Conservation (phyloP, 2,329 filamentous ascomycete genomes). For the Venturia asperata region DNA sequence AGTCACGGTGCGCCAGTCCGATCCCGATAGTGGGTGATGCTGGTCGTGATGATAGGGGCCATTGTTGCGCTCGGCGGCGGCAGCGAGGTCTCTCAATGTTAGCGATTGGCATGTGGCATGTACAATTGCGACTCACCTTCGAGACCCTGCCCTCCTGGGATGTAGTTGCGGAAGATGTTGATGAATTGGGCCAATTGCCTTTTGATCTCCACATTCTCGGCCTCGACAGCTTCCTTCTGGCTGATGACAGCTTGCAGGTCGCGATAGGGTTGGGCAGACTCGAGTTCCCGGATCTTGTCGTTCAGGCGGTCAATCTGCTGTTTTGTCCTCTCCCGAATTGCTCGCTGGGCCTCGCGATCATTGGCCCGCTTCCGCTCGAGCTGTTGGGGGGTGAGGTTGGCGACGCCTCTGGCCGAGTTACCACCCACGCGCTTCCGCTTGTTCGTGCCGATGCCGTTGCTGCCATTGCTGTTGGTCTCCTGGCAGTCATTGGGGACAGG, state of each 20-base stretch:
- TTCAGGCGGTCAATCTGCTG: slow-evolving; percentile 71
- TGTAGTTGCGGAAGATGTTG: slow-evolving; percentile 54
- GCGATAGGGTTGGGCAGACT: slow-evolving; percentile 72
- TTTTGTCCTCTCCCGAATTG: slow-evolving; percentile 75
- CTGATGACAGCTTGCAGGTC: slow-evolving; percentile 70
- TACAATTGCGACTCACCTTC: slow-evolving; percentile 1
- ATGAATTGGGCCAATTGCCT: slow-evolving; percentile 59
- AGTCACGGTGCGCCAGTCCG: neutral
- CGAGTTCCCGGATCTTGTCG: slow-evolving; percentile 64
- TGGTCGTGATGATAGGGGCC: slow-evolving; percentile 29
- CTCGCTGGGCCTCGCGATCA: slow-evolving; percentile 79
- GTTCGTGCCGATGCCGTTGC: slow-evolving; percentile 10
- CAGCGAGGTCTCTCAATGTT: slow-evolving; percentile 37
- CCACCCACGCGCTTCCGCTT: slow-evolving; percentile 17
- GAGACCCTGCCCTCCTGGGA: slow-evolving; percentile 26
- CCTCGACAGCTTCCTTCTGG: slow-evolving; percentile 69
- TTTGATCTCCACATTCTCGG: slow-evolving; percentile 73
- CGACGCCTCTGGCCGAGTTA: slow-evolving; percentile 52
- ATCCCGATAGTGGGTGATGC: neutral
- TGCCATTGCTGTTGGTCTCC: neutral
- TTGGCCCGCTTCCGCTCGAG: slow-evolving; percentile 86
- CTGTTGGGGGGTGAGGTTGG: slow-evolving; percentile 80
- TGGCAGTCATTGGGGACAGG: slow-evolving; percentile 4
- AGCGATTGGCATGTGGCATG: neutral
- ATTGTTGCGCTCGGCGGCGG: slow-evolving; percentile 41